These are phyloP conservation scores for Sugiyamaella smithiae DNA, from an alignment of 805 yeast genomes.

Conservation along the genomic window DNA sequence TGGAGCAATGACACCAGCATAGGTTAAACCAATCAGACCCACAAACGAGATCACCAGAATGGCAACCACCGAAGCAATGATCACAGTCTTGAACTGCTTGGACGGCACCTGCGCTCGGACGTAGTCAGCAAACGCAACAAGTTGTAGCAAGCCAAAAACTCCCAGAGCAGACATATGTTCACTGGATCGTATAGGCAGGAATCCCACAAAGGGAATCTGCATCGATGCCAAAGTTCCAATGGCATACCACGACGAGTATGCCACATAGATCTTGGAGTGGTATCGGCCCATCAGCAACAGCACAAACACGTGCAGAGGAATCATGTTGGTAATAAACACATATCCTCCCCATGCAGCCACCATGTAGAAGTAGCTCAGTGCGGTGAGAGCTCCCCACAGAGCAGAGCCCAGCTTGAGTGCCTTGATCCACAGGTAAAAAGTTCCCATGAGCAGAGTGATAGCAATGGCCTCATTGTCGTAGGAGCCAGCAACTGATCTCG, in stretches of 20 bases:
- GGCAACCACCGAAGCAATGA: conserved; percentile 51
- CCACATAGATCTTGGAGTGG: conserved; percentile 73
- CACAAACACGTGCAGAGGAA: conserved; percentile 92
- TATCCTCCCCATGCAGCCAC: conserved; percentile 99
- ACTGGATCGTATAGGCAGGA: conserved; percentile 91
- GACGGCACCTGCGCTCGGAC: conserved; percentile 70
- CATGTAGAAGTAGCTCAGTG: conserved; percentile 94
- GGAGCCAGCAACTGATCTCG: conserved; percentile 97
- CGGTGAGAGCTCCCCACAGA: conserved; percentile 76
- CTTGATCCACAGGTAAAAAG: conserved; percentile 95
- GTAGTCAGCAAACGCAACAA: conserved; percentile 82
- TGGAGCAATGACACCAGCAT: conserved; percentile 92
- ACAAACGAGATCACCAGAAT: conserved; percentile 62
- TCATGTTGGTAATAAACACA: conserved; percentile 95
- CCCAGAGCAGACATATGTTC: conserved; percentile 99
- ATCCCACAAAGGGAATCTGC: conserved; percentile 99
- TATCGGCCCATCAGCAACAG: conserved; percentile 93
- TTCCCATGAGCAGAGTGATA: conserved; percentile 89
- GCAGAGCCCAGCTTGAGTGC: conserved; percentile 89
- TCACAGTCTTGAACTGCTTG: conserved; percentile 56
- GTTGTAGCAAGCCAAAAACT: conserved; percentile 90
- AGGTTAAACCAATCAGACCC: conserved; percentile 77
- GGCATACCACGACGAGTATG: conserved; percentile 96
- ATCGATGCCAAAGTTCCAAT: conserved; percentile 96
- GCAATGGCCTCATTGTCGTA: conserved; percentile 99